phyloP scores from a whole-genome alignment of 208 protist genomes.

The Trichomonas vaginalis region DNA sequence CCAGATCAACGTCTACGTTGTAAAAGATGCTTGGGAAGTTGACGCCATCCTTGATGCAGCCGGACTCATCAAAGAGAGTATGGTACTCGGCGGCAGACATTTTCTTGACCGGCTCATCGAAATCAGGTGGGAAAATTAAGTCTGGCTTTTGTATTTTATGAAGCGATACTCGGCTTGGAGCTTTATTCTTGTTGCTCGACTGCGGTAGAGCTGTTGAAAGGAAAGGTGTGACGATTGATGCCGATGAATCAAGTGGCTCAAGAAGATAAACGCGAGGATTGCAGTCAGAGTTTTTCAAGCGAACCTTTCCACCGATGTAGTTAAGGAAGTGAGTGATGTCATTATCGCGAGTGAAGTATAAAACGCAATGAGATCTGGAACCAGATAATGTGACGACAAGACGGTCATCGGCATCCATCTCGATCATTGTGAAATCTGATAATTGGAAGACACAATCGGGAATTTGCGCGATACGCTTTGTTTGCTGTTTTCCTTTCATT shows the following conservation, averaged over 20 bases:
- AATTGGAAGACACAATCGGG: neutral
- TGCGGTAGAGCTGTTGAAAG: neutral
- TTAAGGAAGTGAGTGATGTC: neutral
- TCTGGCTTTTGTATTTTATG: neutral
- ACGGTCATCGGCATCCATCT: neutral
- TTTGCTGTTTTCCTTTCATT: neutral
- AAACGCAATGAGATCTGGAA: slow-evolving; percentile 3
- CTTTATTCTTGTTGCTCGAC: neutral
- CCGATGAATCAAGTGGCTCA: neutral
- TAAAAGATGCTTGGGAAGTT: neutral
- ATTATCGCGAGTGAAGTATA: neutral
- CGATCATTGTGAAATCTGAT: slow-evolving; percentile 12
- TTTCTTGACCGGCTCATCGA: neutral
- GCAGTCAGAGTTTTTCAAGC: neutral
- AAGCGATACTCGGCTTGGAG: neutral
- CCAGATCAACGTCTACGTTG: neutral
- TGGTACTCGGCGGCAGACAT: neutral
- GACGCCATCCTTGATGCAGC: neutral
- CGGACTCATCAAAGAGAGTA: neutral
- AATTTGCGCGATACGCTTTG: neutral
- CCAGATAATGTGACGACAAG: neutral
- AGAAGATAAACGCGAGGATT: neutral
- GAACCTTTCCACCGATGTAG: neutral
- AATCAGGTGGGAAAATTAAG: neutral
- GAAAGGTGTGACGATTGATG: neutral